phyloP scores from a whole-genome alignment of 2,329 filamentous ascomycete species.

The Aureobasidium vineae region DNA sequence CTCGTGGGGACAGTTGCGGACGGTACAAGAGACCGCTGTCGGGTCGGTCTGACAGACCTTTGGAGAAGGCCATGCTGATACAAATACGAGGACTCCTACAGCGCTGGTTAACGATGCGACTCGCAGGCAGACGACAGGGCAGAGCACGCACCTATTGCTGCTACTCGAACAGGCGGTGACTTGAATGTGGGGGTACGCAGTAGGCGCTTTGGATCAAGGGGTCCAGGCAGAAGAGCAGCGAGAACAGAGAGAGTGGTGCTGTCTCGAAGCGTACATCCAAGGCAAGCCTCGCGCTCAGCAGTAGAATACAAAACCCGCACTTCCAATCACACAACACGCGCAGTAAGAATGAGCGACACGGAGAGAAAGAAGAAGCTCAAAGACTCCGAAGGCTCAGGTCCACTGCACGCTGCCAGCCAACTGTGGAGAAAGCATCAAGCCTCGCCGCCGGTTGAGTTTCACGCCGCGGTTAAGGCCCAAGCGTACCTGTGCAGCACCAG shows the following conservation, averaged over 20 bases:
- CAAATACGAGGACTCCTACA: not conserved
- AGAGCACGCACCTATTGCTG: conserved; percentile 9
- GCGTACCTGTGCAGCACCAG: not conserved
- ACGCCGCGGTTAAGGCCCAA: conserved; percentile 15
- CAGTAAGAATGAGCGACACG: conserved; percentile 16
- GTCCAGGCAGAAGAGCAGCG: conserved; percentile 15
- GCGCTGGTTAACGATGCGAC: conserved; percentile 2
- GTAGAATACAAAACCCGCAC: conserved; percentile 17
- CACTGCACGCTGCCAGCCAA: not conserved
- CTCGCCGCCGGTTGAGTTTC: conserved; percentile 13
- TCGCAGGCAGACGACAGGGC: conserved; percentile 11
- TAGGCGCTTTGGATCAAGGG: conserved; percentile 24
- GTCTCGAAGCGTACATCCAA: conserved; percentile 15
- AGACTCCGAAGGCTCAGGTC: not conserved
- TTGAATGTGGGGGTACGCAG: conserved; percentile 15
- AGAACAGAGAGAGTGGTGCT: not conserved
- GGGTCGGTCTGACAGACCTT: conserved; percentile 64
- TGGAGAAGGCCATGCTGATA: conserved; percentile 62
- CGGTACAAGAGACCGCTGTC: conserved; percentile 73
- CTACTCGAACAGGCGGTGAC: conserved; percentile 26
- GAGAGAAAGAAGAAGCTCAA: conserved; percentile 18
- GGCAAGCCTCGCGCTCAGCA: conserved; percentile 18
- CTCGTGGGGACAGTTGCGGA: conserved; percentile 71
- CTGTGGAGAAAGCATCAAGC: conserved; percentile 24
- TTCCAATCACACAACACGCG: conserved; percentile 22